Base-by-base conservation (phyloP, 2,329 filamentous ascomycete species). In the Neospermospora avenae region DNA sequence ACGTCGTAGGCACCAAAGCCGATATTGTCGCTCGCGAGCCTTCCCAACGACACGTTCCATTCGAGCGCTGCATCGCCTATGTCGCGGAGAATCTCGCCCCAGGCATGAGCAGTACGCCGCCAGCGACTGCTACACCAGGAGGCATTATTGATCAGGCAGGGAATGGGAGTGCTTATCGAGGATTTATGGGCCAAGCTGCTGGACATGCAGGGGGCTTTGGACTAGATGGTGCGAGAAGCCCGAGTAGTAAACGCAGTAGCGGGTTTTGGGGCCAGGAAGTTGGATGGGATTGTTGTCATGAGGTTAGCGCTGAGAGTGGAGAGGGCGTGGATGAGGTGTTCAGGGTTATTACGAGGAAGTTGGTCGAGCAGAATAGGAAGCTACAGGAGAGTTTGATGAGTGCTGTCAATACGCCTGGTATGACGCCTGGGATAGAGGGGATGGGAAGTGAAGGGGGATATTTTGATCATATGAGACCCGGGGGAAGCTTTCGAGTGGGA, bases 271-370 rank as follows among this genome's bases (percentile, higher is more conserved):
- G 88, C 22, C 90, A 95, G 73, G 93, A 97, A 72, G 86, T 92
- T 5, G 92, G 93, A 55, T 98, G 93, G 93, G 93, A 97, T 71
- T 96, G 92, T 64, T 98, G 93, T 74, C 95, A 98, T 75, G 95
- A 99, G 77, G 93, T 99, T 71, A 93, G 88, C 68, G 93, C 93
- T 51, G 93, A 96, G 79, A 92, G 88, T 70, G 93, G 93, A 59
- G 93, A 97, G 78, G 93, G 93, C 18, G 93, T 99, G 18, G 95
- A 98, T 69, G 95, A 98, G 75, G 92, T 99, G 0, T 98, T 98
- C 70, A 84, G 93, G 1, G 91, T 96, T 25, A 89, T 92, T 48
- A 95, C 93, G 8, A 81, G 96, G 69, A 96, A 96, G 76, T 76
- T 88, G 18, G 86, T 88, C 4, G 93, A 97, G 77, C 84, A 93